phyloP scores from a whole-genome alignment of 2,329 filamentous ascomycete genomes.

The Penicillium freii region DNA sequence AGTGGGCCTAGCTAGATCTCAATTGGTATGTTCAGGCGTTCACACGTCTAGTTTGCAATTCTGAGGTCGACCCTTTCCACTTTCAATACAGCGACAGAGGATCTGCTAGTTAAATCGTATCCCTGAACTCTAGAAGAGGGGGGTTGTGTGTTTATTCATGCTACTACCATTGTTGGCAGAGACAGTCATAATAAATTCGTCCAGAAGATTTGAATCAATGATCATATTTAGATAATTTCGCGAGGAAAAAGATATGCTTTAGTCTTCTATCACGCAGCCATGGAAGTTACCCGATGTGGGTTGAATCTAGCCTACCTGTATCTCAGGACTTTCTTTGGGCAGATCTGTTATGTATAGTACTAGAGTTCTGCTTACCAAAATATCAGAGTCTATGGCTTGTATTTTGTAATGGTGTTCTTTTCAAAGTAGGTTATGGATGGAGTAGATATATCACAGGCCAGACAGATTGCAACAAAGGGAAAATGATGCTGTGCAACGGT shows the following conservation, averaged over 20 bases:
- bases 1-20: not conserved
- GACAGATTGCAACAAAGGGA: not conserved
- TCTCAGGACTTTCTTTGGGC: not conserved
- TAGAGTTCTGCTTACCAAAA: not conserved
- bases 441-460: not conserved
- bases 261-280: not conserved
- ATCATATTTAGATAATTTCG: not conserved
- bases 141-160: constrained; percentile 13
- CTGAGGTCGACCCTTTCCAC: not conserved
- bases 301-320: not conserved
- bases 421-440: no score
- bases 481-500: not conserved
- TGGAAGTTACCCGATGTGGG: not conserved
- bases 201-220: not conserved
- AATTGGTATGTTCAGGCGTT: not conserved
- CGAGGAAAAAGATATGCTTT: not conserved
- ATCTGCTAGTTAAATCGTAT: not conserved
- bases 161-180: constrained; percentile 1
- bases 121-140: not conserved
- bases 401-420: no score
- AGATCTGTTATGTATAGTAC: not conserved
- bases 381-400: not conserved
- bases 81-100: not conserved
- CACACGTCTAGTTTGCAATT: not conserved
- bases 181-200: constrained; percentile 16